Base-by-base conservation (phyloP, 2,329 filamentous ascomycete genomes). In the Fonsecaea multimorphosa region DNA sequence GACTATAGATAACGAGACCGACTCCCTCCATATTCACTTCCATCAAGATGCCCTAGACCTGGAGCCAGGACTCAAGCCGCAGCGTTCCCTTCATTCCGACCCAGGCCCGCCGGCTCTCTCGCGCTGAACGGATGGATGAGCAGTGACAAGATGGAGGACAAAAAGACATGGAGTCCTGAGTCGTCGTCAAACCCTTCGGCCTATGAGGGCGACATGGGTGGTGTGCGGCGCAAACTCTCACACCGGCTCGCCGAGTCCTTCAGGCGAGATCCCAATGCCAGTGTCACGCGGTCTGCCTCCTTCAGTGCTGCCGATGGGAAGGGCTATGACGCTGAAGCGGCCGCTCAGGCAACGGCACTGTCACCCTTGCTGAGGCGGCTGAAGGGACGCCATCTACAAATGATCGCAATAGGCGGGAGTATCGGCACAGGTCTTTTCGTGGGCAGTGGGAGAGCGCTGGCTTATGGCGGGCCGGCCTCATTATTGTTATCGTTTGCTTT, bases 381-480 rank as follows among this genome's bases (percentile, higher is more conserved):
- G 55, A 74, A 74, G 61, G 72, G 72, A 1, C 69, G 74, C 68
- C 74, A 75, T 63, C 57, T 72, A 56, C 73, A 74, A 68, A 72
- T 68, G 74, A 73, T 61, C 82, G 94, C 94, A 16, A 96, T 97
- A 71, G 93, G 93, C 72, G 93, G 93, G 52, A 94, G 91, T 11
- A 97, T 97, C 73, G 91, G 91, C 87, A 93, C 91, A 27, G 93
- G 93, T 70, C 82, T 97, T 1, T 97, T 97, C 76, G 91, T 97
- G 44, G 90, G 91, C 24, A 94, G 91, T 0, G 92, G 91, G 59
- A 83, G 82, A 66, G 88, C 91, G 11, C 81, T 96, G 65, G 71
- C 71, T 11, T 44, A 65, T 46, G 71, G 92, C 71, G 92, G 92
- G 2, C 92, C 92, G 3, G 92, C 90, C 0, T 90, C 91, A 0